Conservation (phyloP, 805 yeast genomes). For the Candida loeiensis region DNA sequence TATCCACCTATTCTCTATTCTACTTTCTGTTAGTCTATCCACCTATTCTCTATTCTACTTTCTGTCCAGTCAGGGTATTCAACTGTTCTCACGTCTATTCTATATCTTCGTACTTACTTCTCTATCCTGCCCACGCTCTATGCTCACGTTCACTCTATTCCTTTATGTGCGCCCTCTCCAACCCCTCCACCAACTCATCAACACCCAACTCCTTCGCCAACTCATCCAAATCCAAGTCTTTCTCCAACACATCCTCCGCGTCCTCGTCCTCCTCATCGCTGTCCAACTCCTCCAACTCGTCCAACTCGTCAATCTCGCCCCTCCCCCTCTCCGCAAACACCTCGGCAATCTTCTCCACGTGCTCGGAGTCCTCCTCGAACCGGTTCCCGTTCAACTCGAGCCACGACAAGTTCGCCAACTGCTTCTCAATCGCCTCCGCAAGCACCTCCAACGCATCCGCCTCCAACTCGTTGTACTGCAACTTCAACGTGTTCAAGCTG, state of each 20-base stretch:
- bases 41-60: background rate
- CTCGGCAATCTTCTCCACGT: conserved; percentile 55
- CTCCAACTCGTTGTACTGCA: conserved; percentile 88
- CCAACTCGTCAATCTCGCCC: conserved; percentile 89
- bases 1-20: background rate
- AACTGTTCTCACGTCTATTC: background rate
- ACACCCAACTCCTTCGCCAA: conserved; percentile 58
- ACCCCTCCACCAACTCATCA: conserved; percentile 55
- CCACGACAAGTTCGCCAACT: conserved; percentile 55
- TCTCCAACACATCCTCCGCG: conserved; percentile 49
- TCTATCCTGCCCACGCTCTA: background rate
- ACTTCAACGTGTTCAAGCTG: conserved; percentile 55
- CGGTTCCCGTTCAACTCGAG: conserved; percentile 93
- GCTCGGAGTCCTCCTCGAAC: conserved; percentile 82
- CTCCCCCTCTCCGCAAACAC: conserved; percentile 68
- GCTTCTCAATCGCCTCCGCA: conserved; percentile 47
- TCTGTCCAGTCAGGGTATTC: background rate
- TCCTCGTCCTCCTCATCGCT: conserved; percentile 67
- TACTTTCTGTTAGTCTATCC: background rate
- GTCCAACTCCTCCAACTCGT: conserved; percentile 84
- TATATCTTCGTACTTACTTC: background rate
- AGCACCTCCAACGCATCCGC: conserved; percentile 59
- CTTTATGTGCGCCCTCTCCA: conserved; percentile 52
- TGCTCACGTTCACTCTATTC: background rate
- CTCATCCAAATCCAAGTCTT: conserved; percentile 50